Percentiles rank a stretch among this genome's conserved stretches.
phyloP scores from a whole-genome alignment of 768 basidiomycete genomes.

The Leccinum olivaceopallidum region DNA sequence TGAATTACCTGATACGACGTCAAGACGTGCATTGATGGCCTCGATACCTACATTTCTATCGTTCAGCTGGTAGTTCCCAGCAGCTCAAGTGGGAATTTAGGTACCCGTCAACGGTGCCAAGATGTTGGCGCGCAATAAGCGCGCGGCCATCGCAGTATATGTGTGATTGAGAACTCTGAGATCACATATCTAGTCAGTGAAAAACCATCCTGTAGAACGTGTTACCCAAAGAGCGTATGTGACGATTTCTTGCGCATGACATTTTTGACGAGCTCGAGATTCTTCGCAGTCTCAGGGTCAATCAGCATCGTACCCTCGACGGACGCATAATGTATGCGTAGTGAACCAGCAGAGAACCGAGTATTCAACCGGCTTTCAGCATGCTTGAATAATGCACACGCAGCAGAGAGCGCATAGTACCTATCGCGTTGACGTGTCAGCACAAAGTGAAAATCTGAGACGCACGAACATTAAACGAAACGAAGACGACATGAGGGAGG shows the following conservation, averaged over 20 bases:
- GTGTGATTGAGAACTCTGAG: conserved; percentile 74
- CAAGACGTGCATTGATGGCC: conserved; percentile 78
- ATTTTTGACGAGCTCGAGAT: conserved; percentile 88
- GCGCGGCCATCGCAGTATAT: conserved; percentile 86
- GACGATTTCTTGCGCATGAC: conserved; percentile 61
- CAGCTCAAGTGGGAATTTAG: not conserved
- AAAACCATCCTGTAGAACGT: not conserved
- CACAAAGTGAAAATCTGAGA: not conserved
- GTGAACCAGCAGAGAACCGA: conserved; percentile 66
- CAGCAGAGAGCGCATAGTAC: conserved; percentile 87
- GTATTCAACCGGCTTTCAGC: conserved; percentile 69
- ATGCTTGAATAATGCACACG: conserved; percentile 86
- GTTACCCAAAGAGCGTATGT: conserved; percentile 80
- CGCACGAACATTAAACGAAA: conserved; percentile 2
- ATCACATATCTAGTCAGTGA: not conserved
- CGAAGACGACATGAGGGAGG: too few relatives aligned
- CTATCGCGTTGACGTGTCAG: conserved; percentile 39
- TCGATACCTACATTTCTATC: conserved; percentile 27
- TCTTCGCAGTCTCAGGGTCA: conserved; percentile 83
- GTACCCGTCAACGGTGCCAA: conserved; percentile 78
- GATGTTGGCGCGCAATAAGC: conserved; percentile 77
- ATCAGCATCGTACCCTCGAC: conserved; percentile 95
- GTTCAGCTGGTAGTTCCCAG: not conserved
- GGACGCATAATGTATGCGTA: conserved; percentile 73
- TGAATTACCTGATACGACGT: conserved; percentile 75